Conservation (phyloP, 805 yeast genomes). For the Zygosaccharomyces lentus region DNA sequence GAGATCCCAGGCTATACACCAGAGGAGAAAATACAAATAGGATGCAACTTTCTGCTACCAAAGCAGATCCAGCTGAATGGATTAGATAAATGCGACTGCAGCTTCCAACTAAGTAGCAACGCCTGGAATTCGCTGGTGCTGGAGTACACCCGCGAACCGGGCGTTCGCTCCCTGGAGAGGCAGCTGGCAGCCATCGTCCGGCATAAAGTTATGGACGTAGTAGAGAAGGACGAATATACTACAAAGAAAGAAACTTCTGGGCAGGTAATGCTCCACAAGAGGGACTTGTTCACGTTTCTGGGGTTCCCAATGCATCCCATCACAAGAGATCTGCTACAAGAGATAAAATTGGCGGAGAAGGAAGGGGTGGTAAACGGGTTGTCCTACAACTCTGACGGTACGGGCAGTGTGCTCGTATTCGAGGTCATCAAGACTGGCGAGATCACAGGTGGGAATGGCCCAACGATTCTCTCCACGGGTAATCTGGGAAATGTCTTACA, state of each 20-base stretch:
- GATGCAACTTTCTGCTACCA: constrained; percentile 63
- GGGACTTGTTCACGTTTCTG: constrained; percentile 62
- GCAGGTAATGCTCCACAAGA: constrained; percentile 43
- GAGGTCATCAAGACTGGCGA: constrained; percentile 68
- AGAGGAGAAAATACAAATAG: constrained; percentile 71
- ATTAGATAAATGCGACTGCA: constrained; percentile 33
- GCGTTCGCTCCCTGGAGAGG: constrained; percentile 77
- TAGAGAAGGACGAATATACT: constrained; percentile 15
- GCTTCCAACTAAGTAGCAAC: constrained; percentile 45
- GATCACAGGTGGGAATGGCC: constrained; percentile 33
- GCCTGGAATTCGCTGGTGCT: constrained; percentile 60
- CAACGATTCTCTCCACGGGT: constrained; percentile 64
- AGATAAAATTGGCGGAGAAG: constrained; percentile 45
- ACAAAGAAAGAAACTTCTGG: constrained; percentile 14
- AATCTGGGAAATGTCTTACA: constrained; percentile 74
- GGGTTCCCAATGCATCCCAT: constrained; percentile 57
- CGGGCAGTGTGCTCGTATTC: constrained; percentile 74
- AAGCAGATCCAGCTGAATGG: constrained; percentile 72
- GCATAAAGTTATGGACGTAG: constrained; percentile 70
- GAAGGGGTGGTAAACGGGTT: constrained; percentile 83
- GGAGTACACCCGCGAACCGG: constrained; percentile 78
- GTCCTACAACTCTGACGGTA: constrained; percentile 82
- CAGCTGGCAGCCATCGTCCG: constrained; percentile 73
- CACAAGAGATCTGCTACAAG: constrained; percentile 41
- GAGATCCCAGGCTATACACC: constrained; percentile 75